phyloP scores from a whole-genome alignment of 768 basidiomycete genomes.

The Pleurotus cornucopiae region DNA sequence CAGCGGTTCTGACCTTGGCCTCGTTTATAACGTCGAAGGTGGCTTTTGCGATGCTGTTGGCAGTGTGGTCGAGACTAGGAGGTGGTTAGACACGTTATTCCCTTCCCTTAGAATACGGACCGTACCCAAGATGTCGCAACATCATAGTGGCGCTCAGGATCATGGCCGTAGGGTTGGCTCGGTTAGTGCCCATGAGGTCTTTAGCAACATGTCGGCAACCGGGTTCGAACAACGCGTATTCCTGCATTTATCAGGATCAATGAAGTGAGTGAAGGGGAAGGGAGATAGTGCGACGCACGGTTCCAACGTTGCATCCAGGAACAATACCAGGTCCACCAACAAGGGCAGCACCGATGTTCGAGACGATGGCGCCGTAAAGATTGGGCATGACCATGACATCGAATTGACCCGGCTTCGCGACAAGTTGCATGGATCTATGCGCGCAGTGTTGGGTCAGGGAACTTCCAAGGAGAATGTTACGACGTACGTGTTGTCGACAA shows the following conservation, averaged over 20 bases:
- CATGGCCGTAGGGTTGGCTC: constrained; percentile 96
- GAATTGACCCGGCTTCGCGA: constrained; percentile 92
- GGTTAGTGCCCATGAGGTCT: constrained; percentile 95
- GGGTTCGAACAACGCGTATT: constrained; percentile 97
- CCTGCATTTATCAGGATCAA: constrained; percentile 37
- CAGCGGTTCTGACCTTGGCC: constrained; percentile 86
- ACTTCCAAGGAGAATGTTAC: neutral
- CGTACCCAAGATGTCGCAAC: constrained; percentile 91
- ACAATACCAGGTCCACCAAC: constrained; percentile 98
- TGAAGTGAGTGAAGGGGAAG: no score
- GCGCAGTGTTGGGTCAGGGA: constrained; percentile 3
- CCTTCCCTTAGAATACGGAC: constrained; percentile 7
- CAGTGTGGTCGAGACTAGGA: constrained; percentile 80
- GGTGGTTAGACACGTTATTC: constrained; percentile 9
- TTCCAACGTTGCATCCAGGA: constrained; percentile 96
- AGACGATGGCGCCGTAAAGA: constrained; percentile 94
- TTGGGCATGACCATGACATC: constrained; percentile 99
- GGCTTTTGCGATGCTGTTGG: constrained; percentile 88
- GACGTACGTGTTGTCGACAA: constrained; percentile 93
- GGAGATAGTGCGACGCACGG: constrained; percentile 41
- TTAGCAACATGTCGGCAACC: constrained; percentile 95
- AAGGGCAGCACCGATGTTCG: constrained; percentile 97
- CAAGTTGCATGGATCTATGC: constrained; percentile 95
- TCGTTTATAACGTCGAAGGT: constrained; percentile 91
- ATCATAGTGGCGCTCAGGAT: constrained; percentile 97